A percentile compares a stretch with the other conserved stretches of the same genome.
Evolutionary conservation across 2,329 filamentous ascomycete species (phyloP).

Genomic region (Nothopassalora personata): DNA sequence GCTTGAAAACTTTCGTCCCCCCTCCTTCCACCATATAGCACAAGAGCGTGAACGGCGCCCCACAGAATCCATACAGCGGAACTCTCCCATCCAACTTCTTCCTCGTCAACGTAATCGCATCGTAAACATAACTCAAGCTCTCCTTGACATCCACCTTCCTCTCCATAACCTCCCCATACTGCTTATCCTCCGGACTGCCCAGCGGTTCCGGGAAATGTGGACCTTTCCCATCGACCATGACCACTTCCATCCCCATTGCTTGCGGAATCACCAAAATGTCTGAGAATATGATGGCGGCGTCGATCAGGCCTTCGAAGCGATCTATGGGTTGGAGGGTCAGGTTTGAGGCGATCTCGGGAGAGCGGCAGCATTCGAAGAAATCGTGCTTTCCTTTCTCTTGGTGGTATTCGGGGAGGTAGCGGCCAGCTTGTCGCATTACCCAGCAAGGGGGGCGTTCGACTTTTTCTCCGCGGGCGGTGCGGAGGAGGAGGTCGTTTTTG

Average conservation of each 20-base stretch:
- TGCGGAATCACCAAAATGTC: conserved; percentile 97
- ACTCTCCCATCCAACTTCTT: conserved; percentile 83
- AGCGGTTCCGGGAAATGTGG: conserved; percentile 89
- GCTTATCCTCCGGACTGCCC: conserved; percentile 69
- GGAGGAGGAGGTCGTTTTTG: conserved; percentile 86
- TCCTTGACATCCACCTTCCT: conserved; percentile 76
- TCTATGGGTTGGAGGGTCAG: conserved; percentile 93
- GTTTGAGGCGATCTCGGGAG: conserved; percentile 85
- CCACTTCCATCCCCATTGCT: conserved; percentile 95
- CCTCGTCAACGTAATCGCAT: conserved; percentile 85
- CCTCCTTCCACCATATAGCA: conserved; percentile 99
- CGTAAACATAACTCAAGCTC: conserved; percentile 90
- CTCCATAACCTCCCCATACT: conserved; percentile 72
- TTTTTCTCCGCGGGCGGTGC: conserved; percentile 82
- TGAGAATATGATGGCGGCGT: conserved; percentile 97
- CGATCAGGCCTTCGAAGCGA: conserved; percentile 81
- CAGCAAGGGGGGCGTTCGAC: conserved; percentile 93
- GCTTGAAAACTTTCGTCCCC: conserved; percentile 88
- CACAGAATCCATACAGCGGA: conserved; percentile 92
- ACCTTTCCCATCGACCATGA: conserved; percentile 97
- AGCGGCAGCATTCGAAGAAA: conserved; percentile 97
- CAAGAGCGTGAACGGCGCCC: conserved; percentile 91
- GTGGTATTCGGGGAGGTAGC: conserved; percentile 97
- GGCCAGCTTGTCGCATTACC: conserved; percentile 99
- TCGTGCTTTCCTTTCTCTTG: conserved; percentile 84